Evolutionary conservation across 805 yeast species (phyloP).

Genomic region (Cyberlindnera japonica): DNA sequence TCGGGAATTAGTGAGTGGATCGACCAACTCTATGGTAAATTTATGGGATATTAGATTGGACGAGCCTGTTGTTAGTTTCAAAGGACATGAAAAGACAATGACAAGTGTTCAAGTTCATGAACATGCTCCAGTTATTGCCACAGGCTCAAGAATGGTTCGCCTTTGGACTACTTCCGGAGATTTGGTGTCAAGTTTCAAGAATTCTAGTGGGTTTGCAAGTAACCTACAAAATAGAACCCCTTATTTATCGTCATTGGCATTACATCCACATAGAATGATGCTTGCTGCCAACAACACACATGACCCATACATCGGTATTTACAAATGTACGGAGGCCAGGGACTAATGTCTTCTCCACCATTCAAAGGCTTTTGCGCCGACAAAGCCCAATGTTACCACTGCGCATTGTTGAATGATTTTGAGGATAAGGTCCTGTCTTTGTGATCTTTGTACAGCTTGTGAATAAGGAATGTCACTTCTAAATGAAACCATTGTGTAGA

Average conservation of each 20-base stretch:
- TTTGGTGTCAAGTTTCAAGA: constrained; percentile 56
- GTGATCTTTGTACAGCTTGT: constrained; percentile 52
- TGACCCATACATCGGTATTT: constrained; percentile 65
- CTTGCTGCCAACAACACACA: constrained; percentile 82
- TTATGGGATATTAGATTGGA: constrained; percentile 86
- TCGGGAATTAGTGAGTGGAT: constrained; percentile 83
- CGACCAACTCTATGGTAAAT: constrained; percentile 75
- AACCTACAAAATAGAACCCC: constrained; percentile 27
- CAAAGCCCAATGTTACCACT: constrained; percentile 2
- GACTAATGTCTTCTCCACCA: constrained; percentile 5
- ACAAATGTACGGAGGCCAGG: constrained; percentile 42
- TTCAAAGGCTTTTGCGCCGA: constrained; percentile 4
- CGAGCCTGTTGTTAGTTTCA: constrained; percentile 66
- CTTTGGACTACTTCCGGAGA: constrained; percentile 88
- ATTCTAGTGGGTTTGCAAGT: constrained; percentile 31
- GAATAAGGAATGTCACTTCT: constrained; percentile 78
- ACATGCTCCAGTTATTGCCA: constrained; percentile 91
- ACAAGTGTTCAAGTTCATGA: constrained; percentile 84
- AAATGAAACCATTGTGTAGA: constrained; percentile 91
- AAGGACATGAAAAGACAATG: constrained; percentile 45
- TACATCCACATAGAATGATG: constrained; percentile 96
- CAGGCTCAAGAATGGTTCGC: constrained; percentile 77
- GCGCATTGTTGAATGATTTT: constrained; percentile 17
- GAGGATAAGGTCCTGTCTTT: constrained; percentile 53
- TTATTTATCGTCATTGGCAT: constrained; percentile 61